Percentiles rank a stretch among this genome's conserved stretches.
Conservation (phyloP, 176 grass and related monocot species). For the Carex scoparia region DNA sequence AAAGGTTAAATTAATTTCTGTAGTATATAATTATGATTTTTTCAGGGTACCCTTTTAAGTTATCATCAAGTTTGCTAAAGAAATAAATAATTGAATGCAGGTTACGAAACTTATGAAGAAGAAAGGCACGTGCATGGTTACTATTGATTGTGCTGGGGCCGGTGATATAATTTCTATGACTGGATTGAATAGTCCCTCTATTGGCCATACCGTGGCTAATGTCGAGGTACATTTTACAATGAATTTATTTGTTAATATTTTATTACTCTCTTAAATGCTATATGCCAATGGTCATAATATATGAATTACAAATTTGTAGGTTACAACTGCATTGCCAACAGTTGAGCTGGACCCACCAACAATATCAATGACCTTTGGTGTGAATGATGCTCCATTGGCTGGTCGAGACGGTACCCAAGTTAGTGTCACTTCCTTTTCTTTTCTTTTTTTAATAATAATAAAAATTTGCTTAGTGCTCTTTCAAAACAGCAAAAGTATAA, state of each 20-base stretch:
- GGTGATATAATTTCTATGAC: constrained; percentile 98
- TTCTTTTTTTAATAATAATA: neutral
- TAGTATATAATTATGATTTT: constrained; percentile 18
- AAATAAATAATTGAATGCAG: constrained; percentile 42
- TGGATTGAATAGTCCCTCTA: constrained; percentile 84
- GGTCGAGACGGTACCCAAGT: constrained; percentile 93
- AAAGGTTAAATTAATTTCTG: constrained; percentile 53
- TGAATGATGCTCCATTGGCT: constrained; percentile 90
- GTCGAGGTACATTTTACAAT: constrained; percentile 51
- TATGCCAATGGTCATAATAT: constrained; percentile 6
- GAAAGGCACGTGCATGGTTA: constrained; percentile 80
- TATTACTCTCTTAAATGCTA: constrained; percentile 20
- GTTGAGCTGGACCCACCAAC: constrained; percentile 95
- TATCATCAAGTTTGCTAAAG: neutral
- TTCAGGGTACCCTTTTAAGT: neutral
- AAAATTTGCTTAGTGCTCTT: neutral
- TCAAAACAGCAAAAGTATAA: neutral
- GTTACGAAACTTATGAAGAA: constrained; percentile 98
- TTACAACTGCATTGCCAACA: constrained; percentile 83
- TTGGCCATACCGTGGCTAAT: constrained; percentile 97
- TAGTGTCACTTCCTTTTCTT: constrained; percentile 35
- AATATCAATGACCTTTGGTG: constrained; percentile 99
- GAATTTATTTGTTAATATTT: constrained; percentile 13
- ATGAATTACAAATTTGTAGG: constrained; percentile 42
- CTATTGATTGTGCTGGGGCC: constrained; percentile 77